A percentile compares a stretch with the other conserved stretches of the same genome.
phyloP scores from a whole-genome alignment of 192 early-diverging fungal genomes.

The Cladochytrium replicatum region DNA sequence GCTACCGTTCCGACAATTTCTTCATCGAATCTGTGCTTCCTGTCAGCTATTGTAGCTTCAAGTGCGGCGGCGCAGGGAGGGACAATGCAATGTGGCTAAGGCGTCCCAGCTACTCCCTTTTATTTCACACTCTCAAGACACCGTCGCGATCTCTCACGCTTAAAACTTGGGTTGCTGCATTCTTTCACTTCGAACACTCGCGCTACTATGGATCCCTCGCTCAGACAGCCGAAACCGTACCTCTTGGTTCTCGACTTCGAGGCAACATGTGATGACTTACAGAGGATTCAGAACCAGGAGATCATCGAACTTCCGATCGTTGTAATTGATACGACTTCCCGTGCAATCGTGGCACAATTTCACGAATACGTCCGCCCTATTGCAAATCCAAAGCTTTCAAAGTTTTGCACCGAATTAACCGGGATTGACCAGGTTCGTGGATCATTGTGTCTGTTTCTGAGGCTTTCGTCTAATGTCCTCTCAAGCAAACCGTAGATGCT shows the following conservation, averaged over 20 bases:
- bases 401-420: constrained; percentile 25
- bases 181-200: too few species aligned
- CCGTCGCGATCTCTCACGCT: too few species aligned
- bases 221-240: too few species aligned
- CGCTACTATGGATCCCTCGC: too few species aligned
- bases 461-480: not conserved
- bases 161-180: too few species aligned
- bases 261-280: constrained; percentile 21
- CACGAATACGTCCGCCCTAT: constrained; percentile 29
- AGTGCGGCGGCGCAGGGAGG: too few species aligned
- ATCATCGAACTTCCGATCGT: constrained; percentile 37
- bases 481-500: constrained; percentile 15
- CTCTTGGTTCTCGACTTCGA: constrained; percentile 36
- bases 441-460: not conserved
- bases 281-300: constrained; percentile 15
- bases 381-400: constrained; percentile 12
- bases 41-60: too few species aligned
- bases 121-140: too few species aligned
- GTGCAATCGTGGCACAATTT: constrained; percentile 22
- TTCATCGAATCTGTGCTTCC: too few species aligned
- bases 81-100: too few species aligned
- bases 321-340: constrained; percentile 16
- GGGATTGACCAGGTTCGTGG: constrained; percentile 21
- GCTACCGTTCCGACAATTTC: too few species aligned
- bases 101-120: too few species aligned